Evolutionary conservation across 768 basidiomycete species (phyloP).

Genomic region (Termitomyces sp.): DNA sequence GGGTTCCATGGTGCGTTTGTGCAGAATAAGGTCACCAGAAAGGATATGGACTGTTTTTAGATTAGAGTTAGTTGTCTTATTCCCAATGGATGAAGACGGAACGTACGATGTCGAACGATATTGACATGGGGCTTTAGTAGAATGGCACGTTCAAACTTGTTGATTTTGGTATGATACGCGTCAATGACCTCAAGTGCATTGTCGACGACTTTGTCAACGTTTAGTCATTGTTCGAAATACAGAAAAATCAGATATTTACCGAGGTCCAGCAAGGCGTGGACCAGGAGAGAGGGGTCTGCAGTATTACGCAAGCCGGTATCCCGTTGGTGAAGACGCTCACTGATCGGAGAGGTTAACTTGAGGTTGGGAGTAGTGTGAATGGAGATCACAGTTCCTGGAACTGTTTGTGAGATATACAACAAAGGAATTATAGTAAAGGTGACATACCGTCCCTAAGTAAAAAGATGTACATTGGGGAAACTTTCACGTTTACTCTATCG

Average conservation of each 20-base stretch:
- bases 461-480: constrained; percentile 64
- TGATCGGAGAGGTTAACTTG: constrained; percentile 52
- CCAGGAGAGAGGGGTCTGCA: constrained; percentile 64
- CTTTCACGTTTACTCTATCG: constrained; percentile 51
- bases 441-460: constrained; percentile 54
- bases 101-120: constrained; percentile 56
- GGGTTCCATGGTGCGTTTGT: constrained; percentile 71
- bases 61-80: background rate
- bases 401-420: background rate
- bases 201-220: constrained; percentile 54
- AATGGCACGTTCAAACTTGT: constrained; percentile 56
- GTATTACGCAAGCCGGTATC: constrained; percentile 61
- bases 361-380: constrained; percentile 44
- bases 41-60: constrained; percentile 76
- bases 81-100: background rate
- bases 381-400: constrained; percentile 54
- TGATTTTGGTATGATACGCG: constrained; percentile 60
- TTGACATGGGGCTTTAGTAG: constrained; percentile 59
- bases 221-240: background rate
- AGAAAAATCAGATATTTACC: constrained; percentile 25
- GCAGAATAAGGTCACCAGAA: constrained; percentile 68
- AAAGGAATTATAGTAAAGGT: background rate
- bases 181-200: constrained; percentile 65
- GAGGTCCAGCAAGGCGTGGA: constrained; percentile 66
- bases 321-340: constrained; percentile 47